Evolutionary conservation across 2,329 filamentous ascomycete species (phyloP).

Genomic region (Botrytis tulipae): DNA sequence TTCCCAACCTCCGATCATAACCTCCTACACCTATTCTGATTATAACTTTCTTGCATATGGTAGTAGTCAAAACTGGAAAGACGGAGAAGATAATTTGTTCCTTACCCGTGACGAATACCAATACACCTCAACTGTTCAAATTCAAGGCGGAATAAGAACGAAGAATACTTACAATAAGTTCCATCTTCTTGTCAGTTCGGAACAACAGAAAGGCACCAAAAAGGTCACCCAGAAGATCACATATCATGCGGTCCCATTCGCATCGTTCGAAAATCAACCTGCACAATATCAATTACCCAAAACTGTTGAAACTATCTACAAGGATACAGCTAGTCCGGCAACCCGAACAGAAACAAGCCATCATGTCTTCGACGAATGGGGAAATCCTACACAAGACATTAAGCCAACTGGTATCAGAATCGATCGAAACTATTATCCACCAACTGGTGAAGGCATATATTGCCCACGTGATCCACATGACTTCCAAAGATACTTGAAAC

Average conservation of each 20-base stretch:
- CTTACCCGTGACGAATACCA: slow-evolving; percentile 11
- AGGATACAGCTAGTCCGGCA: background rate
- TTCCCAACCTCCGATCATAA: slow-evolving; percentile 3
- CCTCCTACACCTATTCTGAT: slow-evolving; percentile 9
- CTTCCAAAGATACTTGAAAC: slow-evolving; percentile 15
- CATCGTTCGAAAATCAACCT: slow-evolving; percentile 9
- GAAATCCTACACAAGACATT: slow-evolving; percentile 10
- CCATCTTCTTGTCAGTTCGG: slow-evolving; percentile 16
- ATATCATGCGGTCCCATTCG: slow-evolving; percentile 14
- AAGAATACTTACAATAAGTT: slow-evolving; percentile 19
- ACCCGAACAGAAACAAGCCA: slow-evolving; percentile 6
- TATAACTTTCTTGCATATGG: slow-evolving; percentile 12
- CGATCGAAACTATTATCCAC: slow-evolving; percentile 11
- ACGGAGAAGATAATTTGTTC: slow-evolving; percentile 13
- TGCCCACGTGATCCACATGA: slow-evolving; percentile 15
- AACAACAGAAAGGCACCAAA: slow-evolving; percentile 15
- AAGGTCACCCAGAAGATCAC: slow-evolving; percentile 11
- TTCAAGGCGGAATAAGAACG: slow-evolving; percentile 5
- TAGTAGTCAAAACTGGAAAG: background rate
- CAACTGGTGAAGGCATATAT: background rate
- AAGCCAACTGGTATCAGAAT: slow-evolving; percentile 6
- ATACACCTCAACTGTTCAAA: slow-evolving; percentile 7
- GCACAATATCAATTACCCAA: slow-evolving; percentile 15
- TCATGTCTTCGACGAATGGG: slow-evolving; percentile 15
- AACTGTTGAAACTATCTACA: slow-evolving; percentile 7